Evolutionary conservation across 164 flowering plant species (phyloP), one percentile per base, ranked within the genome.

Genomic region (Brasenia schreberi): DNA sequence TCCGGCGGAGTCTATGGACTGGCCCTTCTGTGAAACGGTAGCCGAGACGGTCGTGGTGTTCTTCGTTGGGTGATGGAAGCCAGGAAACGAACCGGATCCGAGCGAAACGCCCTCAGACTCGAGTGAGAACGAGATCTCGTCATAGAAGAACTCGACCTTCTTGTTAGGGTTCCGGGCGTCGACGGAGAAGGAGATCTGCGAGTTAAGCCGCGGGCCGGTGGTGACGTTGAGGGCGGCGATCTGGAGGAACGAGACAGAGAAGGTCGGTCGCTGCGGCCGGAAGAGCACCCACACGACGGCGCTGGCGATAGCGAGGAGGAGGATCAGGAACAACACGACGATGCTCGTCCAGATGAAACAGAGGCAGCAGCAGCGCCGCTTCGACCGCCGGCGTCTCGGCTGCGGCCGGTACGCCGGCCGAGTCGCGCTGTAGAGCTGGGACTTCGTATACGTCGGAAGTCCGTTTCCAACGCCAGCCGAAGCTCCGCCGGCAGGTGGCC

Each of bases 221-320:
- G 97, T 78, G 84, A 87, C 65, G 69, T 85, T 92, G 79, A 89
- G 80, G 58, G 75, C 69, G 6, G 91, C 68, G 84, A 88, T 64
- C 42, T 74, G 76, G 77, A 89, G 77, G 18, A 81, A 52, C 67
- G 86, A 64, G 74, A 92, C 79, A 65, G 84, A 60, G 88, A 89
- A 92, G 16, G 72, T 5, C 0, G 96, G 98, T 42, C 83, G 80
- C 23, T 87, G 91, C 23, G 98, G 98, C 52, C 87, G 85, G 89
- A 84, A 92, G 67, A 89, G 67, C 70, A 86, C 70, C 76, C 79
- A 92, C 62, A 89, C 4, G 61, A 80, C 72, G 19, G 68, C 82
- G 16, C 77, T 86, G 66, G 87, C 84, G 62, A 82, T 64, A 69
- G 83, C 94, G 12, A 49, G 53, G 12, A 49, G 14, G 9, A 12